Evolutionary conservation across 164 flowering plant genomes (phyloP), one percentile per base, ranked within the genome.

Genomic region (Vitis rupestris): DNA sequence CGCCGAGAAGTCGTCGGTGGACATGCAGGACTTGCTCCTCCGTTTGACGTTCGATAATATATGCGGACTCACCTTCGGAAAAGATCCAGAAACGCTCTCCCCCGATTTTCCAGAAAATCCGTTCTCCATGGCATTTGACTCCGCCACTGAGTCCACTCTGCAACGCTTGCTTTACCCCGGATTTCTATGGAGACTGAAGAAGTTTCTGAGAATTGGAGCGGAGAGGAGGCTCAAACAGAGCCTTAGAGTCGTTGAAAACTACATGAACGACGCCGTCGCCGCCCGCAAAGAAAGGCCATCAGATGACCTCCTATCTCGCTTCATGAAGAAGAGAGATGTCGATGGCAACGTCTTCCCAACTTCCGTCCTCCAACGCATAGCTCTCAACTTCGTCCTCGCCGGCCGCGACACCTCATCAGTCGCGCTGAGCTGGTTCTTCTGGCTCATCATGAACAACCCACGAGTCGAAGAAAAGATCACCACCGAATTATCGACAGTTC

Each of bases 381-480:
- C 98, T 4, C 84, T 93, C n/a, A 93, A 93, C 78, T 93, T 93
- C 72, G 88, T 93, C 14, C 88, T 93, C 19, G 98, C 98, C 8
- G 98, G 98, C 1, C 85, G 98, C 0, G 98, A 93, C 85, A 93
- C 98, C 1, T 93, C 98, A 2, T 93, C 98, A 0, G 98, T 90
- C 16, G 98, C 98, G 0, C 79, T 93, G 44, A 88, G 90, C 72
- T 93, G 98, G 98, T 93, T 93, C 76, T 93, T 93, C 78, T 87
- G 83, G 83, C 83, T 87, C 9, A 83, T 93, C 49, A 88, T 89
- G 89, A 84, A 79, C 70, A 66, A 86, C 69, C 87, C 88, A 0
- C 65, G 57, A 0, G 85, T 88, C 7, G 98, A 94, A 64, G 31
- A 50, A 2, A 88, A 81, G 70, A 87, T 94, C 82, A 31, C 90